Evolutionary conservation across 768 basidiomycete species (phyloP).

Genomic region (Suillus lakei): DNA sequence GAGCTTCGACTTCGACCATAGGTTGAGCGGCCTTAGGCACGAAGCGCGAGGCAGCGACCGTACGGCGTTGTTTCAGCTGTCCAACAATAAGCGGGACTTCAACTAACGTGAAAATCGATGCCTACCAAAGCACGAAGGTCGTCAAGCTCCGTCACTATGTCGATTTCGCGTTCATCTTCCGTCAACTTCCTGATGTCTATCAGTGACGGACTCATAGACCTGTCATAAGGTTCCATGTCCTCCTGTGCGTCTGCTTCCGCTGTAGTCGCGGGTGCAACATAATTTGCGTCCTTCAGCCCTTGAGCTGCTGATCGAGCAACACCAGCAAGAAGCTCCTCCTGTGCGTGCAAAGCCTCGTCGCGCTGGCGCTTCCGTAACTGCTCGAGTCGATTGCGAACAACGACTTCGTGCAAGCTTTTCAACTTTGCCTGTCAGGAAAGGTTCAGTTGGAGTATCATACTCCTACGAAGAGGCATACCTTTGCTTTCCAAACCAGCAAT

Average conservation of each 20-base stretch:
- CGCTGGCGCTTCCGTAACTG: conserved; percentile 95
- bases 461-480: conserved; percentile 52
- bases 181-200: conserved; percentile 73
- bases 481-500: conserved; percentile 95
- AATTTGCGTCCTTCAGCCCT: conserved; percentile 42
- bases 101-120: conserved; percentile 11
- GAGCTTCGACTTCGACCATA: conserved; percentile 57
- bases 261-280: conserved; percentile 38
- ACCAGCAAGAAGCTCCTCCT: conserved; percentile 86
- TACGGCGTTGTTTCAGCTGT: conserved; percentile 75
- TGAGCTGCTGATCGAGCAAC: conserved; percentile 66
- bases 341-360: conserved; percentile 93
- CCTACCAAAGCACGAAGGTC: conserved; percentile 70
- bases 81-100: conserved; percentile 11
- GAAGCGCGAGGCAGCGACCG: conserved; percentile 85
- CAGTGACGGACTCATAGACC: conserved; percentile 84
- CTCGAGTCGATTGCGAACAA: conserved; percentile 94
- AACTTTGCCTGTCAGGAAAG: conserved; percentile 73
- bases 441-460: conserved; percentile 9
- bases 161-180: conserved; percentile 81
- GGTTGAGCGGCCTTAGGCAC: conserved; percentile 77
- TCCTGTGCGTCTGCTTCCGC: conserved; percentile 48
- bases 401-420: conserved; percentile 91
- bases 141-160: conserved; percentile 72
- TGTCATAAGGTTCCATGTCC: conserved; percentile 79